Conservation (phyloP, 2,329 filamentous ascomycete species). For the Pyricularia sp. region DNA sequence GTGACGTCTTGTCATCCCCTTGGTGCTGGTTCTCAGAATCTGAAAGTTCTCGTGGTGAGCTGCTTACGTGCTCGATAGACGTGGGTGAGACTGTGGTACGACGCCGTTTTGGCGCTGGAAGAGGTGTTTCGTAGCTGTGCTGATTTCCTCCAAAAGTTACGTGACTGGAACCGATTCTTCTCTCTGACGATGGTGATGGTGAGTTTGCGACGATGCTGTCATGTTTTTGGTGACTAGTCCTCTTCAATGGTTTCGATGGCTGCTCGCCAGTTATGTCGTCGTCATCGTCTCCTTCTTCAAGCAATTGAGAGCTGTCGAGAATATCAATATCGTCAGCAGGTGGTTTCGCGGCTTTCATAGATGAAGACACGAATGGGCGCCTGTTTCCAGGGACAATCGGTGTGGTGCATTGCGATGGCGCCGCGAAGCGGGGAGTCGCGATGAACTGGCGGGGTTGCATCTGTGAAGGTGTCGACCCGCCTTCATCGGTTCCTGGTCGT, state of each 20-base stretch:
- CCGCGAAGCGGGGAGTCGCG: conserved; percentile 5
- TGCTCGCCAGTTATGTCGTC: not conserved
- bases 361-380: not conserved
- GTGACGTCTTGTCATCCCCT: not conserved
- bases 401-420: not conserved
- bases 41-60: not conserved
- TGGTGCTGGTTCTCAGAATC: not conserved
- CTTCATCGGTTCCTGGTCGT: not conserved
- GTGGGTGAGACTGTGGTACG: conserved; percentile 4
- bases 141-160: not conserved
- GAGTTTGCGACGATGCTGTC: conserved; percentile 3
- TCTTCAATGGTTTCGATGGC: not conserved
- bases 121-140: conserved; percentile 13
- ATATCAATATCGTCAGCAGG: not conserved
- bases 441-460: conserved; percentile 2
- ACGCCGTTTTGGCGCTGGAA: conserved; percentile 20
- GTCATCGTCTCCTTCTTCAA: not conserved
- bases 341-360: not conserved
- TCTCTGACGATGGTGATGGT: not conserved
- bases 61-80: not conserved
- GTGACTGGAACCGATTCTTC: not conserved
- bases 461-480: not conserved
- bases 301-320: conserved; percentile 4
- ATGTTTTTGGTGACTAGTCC: not conserved
- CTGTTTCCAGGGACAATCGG: not conserved